Base-by-base conservation (phyloP, 352 stramenopile species). In the Phytopythium montanum region DNA sequence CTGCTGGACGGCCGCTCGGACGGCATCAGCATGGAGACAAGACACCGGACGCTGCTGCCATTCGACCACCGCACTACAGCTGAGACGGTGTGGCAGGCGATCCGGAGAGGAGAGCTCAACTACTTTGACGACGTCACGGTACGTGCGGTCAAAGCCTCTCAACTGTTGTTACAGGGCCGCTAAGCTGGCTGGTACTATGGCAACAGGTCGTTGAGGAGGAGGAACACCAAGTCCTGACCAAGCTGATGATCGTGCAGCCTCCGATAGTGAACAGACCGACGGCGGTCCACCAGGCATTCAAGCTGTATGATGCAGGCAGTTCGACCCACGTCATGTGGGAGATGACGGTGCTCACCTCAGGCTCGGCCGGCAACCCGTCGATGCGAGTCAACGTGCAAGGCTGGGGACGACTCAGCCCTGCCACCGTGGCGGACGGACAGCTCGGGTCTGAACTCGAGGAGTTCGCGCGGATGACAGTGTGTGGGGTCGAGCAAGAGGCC, bases 61-160 rank as follows among this genome's bases (percentile, higher is more conserved):
- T 54, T 54, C 26, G 25, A 31, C 23, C 16, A 38, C 39, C 18
- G 6, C 19, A 28, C 23, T 13, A 39, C 48, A 0, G 12, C 25
- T n/a, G 28, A 31, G 23, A 34, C 31, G 14, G 8, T 31, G 9
- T 54, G 48, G 28, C 26, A 6, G 18, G 19, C 23, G 5, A 54
- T 54, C 14, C 48, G 26, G 33, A 10, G 39, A n/a, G 48, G 48
- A 16, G 23, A 36, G 48, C 48, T 54, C 21, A 54, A 54, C 26
- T 54, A 38, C 25, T 54, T 54, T 36, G 25, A 31, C n/a, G 28
- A 54, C 13, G 48, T 54, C 26, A 54, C 48, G 48, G 48, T 54
- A 19, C 38, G 48, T 16, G 23, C 31, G 31, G 23, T 5, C n/a
- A 28, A 21, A 9, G n/a, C n/a, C 16, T 21, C 5, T 19, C 18